These are phyloP conservation scores for Polytrichum commune DNA, from an alignment of 225 moss, liverwort and hornwort species.

Conservation along the genomic window DNA sequence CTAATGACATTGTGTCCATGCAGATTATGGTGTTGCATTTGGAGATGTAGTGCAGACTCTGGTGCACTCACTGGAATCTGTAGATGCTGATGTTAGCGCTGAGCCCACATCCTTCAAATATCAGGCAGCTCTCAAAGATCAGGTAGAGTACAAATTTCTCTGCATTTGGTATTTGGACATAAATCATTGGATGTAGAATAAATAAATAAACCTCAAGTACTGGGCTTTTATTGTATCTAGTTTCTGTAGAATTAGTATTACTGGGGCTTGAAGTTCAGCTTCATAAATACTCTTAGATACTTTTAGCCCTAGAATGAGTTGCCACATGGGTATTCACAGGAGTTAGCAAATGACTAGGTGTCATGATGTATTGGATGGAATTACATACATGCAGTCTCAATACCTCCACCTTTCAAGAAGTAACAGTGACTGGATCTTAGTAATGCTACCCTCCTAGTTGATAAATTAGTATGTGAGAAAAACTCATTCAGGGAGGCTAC, in stretches of 20 bases:
- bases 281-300: too few relatives aligned
- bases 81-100: conserved; percentile 46
- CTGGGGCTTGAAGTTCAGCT: too few relatives aligned
- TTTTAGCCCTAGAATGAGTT: too few relatives aligned
- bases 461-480: too few relatives aligned
- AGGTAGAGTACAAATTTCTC: conserved; percentile 30
- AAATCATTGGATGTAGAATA: neutral
- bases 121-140: conserved; percentile 68
- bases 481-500: neutral
- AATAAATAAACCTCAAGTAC: neutral
- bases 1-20: conserved; percentile 10
- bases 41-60: conserved; percentile 80
- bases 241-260: too few relatives aligned
- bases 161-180: neutral
- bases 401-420: too few relatives aligned
- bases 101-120: conserved; percentile 83
- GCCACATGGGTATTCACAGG: too few relatives aligned
- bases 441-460: too few relatives aligned
- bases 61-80: conserved; percentile 68
- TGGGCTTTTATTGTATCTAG: neutral
- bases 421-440: too few relatives aligned
- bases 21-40: conserved; percentile 88
- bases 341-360: too few relatives aligned
- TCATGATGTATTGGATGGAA: too few relatives aligned
- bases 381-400: too few relatives aligned